A percentile compares a stretch with the other conserved stretches of the same genome.
phyloP scores from a whole-genome alignment of 2,329 filamentous ascomycete genomes.

The Xylariales sp. region DNA sequence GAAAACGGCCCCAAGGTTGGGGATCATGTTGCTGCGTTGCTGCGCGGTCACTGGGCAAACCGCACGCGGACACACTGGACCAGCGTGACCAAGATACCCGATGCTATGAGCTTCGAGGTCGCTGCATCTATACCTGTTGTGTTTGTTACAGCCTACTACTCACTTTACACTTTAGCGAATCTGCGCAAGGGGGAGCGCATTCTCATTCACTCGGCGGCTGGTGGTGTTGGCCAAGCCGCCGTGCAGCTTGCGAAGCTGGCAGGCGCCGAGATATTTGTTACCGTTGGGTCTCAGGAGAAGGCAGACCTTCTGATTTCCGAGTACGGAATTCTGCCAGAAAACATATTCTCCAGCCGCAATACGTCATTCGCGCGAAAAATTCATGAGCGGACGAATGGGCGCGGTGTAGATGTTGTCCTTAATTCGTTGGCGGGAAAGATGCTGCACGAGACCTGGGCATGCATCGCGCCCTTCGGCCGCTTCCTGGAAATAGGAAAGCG shows the following conservation, averaged over 20 bases:
- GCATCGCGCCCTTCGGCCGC: constrained; percentile 21
- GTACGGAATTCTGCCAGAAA: constrained; percentile 17
- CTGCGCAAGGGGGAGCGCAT: constrained; percentile 11
- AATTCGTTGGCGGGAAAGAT: constrained; percentile 15
- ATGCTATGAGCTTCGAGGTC: neutral
- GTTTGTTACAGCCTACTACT: constrained; percentile 15
- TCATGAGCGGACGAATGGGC: constrained; percentile 9
- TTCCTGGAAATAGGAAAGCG: constrained; percentile 24
- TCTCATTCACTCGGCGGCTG: constrained; percentile 11
- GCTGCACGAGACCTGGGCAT: constrained; percentile 19
- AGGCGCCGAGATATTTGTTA: constrained; percentile 18
- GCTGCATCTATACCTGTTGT: neutral
- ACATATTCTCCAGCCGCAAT: constrained; percentile 19
- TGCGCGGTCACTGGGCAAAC: constrained; percentile 15
- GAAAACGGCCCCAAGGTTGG: constrained; percentile 10
- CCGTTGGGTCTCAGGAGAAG: constrained; percentile 20
- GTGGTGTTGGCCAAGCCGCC: constrained; percentile 8
- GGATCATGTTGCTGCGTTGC: constrained; percentile 9
- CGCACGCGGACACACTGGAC: constrained; percentile 3
- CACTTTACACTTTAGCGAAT: constrained; percentile 14
- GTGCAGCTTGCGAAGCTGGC: constrained; percentile 1
- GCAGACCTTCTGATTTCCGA: constrained; percentile 13
- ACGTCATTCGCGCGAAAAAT: constrained; percentile 15
- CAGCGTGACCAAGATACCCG: neutral
- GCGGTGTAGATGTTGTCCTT: constrained; percentile 19